phyloP scores from a whole-genome alignment of 345 rosid species.

The Psidium friedrichsthalianum region DNA sequence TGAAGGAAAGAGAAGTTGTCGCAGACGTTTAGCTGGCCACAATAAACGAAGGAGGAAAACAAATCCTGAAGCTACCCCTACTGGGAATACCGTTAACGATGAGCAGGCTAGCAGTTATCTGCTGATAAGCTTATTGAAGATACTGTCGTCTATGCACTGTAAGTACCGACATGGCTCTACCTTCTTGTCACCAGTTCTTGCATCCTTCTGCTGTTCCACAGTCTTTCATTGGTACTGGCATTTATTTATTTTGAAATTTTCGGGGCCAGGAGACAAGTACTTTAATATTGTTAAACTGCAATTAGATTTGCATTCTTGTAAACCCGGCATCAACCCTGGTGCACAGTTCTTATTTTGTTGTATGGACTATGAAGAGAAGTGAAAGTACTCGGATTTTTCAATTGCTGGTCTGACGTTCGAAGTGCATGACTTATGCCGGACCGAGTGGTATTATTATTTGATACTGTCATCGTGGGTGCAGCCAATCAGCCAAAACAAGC shows the following conservation, averaged over 20 bases:
- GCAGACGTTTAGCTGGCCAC: constrained; percentile 98
- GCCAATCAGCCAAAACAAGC: constrained; percentile 58
- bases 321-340: neutral
- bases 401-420: neutral
- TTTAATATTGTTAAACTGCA: neutral
- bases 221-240: neutral
- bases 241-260: neutral
- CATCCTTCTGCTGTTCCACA: neutral
- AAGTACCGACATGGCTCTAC: constrained; percentile 11
- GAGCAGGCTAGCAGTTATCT: constrained; percentile 79
- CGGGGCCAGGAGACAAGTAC: neutral
- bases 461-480: constrained; percentile 17
- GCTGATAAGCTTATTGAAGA: constrained; percentile 71
- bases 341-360: neutral
- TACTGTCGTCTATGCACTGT: constrained; percentile 90
- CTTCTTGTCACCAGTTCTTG: neutral
- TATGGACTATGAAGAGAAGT: neutral
- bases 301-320: neutral
- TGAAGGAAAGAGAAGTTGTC: constrained; percentile 99
- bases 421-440: neutral
- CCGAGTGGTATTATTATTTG: neutral
- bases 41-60: constrained; percentile 95
- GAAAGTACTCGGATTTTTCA: neutral
- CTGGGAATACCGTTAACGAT: constrained; percentile 45
- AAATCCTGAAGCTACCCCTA: constrained; percentile 56